Evolutionary conservation across 805 yeast species (phyloP), one percentile per base, ranked within the genome.

Genomic region (Ogataea pignaliae): DNA sequence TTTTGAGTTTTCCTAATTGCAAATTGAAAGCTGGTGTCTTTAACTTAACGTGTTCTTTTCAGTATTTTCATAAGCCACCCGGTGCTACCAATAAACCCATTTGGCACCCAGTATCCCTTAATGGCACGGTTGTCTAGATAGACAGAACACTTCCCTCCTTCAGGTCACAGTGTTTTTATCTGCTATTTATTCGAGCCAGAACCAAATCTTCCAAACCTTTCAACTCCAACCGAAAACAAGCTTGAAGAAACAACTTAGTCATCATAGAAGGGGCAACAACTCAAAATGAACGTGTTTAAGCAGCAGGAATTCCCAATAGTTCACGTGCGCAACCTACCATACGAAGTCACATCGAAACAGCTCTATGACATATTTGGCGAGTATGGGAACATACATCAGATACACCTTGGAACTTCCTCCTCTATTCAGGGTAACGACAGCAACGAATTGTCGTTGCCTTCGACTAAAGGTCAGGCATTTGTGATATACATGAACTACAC

Each of bases 291-390:
- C 39, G 28, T 40, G n/a, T 47, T 47, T 36, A 51, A 50, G n/a
- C 41, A 47, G 12, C 54, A 52, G 34, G 62, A 61, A 29, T 65
- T 63, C 29, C 70, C 70, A 3, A 59, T 65, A 14, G 39, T 82
- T 14, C 68, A 70, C 46, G 79, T 79, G 29, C 78, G 77, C 56
- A 81, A 81, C 54, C 66, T 81, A 7, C 81, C 86, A 2, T 81
- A 71, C 53, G 70, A 70, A 21, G 66, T 74, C 1, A 62, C 75
- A 4, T 50, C 73, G 0, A 66, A 63, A 3, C 74, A 76, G 33
- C 60, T 82, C 30, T 79, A 73, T 52, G 73, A 71, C 26, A 62
- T 80, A 7, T 75, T 79, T 50, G 77, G 78, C 5, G 70, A 72
- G 42, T 79, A 68, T 55, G 87, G 86, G 1, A 70, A 72, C 36